phyloP scores from a whole-genome alignment of 768 basidiomycete genomes.

The Grammothele lineata region DNA sequence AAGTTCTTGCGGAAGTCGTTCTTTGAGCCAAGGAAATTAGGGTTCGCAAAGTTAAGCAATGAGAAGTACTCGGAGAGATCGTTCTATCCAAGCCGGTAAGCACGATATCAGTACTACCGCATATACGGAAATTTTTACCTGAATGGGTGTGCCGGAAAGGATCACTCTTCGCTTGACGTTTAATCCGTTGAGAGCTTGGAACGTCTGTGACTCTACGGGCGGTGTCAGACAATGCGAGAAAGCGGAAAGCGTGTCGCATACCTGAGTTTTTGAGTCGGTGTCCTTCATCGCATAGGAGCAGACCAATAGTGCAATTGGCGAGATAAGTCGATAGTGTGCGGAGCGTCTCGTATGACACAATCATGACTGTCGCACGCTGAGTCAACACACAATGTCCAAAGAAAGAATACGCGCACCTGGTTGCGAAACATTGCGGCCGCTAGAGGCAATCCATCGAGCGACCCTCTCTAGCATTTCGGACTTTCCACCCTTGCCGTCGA shows the following conservation, averaged over 20 bases:
- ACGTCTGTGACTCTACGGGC: conserved; percentile 75
- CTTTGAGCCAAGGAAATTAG: conserved; percentile 82
- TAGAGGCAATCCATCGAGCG: conserved; percentile 83
- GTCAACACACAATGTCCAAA: not conserved
- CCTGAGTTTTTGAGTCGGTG: conserved; percentile 96
- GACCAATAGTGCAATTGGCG: conserved; percentile 75
- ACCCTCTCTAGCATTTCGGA: conserved; percentile 76
- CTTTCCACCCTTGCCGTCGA: conserved; percentile 92
- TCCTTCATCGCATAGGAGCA: conserved; percentile 96
- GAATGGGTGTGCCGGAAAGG: conserved; percentile 90
- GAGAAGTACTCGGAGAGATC: conserved; percentile 95
- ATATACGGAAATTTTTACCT: conserved; percentile 41
- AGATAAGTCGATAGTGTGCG: conserved; percentile 76
- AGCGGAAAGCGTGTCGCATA: conserved; percentile 32
- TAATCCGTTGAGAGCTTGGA: conserved; percentile 75
- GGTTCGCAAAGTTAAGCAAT: conserved; percentile 88
- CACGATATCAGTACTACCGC: not conserved
- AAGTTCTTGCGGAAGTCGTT: conserved; percentile 95
- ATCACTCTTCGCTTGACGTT: conserved; percentile 90
- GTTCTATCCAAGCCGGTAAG: conserved; percentile 47
- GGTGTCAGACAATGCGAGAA: not conserved
- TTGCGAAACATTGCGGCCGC: conserved; percentile 85
- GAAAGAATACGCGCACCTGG: conserved; percentile 54
- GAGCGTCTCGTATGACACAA: conserved; percentile 96
- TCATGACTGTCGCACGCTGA: conserved; percentile 69